phyloP scores from a whole-genome alignment of 371 early-diverging fungal species.

The Mortierella sp. region DNA sequence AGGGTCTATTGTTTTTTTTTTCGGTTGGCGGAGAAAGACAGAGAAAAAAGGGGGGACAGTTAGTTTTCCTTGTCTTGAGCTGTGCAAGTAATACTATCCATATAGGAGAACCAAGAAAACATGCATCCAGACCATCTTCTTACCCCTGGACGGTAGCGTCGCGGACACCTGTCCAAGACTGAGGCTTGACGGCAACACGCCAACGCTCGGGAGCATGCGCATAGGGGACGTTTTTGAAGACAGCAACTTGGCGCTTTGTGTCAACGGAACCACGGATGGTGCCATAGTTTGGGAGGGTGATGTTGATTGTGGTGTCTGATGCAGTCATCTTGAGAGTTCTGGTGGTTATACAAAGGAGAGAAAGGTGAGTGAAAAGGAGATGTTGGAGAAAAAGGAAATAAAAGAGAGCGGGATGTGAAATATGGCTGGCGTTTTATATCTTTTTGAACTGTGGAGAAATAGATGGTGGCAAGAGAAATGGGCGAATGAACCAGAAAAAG shows the following conservation, averaged over 20 bases:
- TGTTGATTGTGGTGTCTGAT: background rate
- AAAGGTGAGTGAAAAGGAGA: background rate
- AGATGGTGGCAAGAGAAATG: background rate
- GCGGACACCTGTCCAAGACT: slow-evolving; percentile 47
- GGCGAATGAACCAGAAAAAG: too few species aligned
- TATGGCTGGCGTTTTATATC: background rate
- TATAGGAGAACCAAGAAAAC: background rate
- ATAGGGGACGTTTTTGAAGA: slow-evolving; percentile 43
- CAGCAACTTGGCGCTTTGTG: slow-evolving; percentile 19
- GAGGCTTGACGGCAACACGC: slow-evolving; percentile 36
- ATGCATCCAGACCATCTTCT: background rate
- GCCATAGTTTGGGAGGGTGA: slow-evolving; percentile 34
- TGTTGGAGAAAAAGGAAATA: background rate
- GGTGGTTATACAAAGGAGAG: background rate
- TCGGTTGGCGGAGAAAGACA: background rate
- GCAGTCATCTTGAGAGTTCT: background rate
- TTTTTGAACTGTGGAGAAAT: background rate
- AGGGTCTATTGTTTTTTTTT: slow-evolving; percentile 5
- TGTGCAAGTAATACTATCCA: too few species aligned
- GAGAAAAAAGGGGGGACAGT: background rate
- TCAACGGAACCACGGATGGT: slow-evolving; percentile 28
- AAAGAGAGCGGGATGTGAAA: background rate
- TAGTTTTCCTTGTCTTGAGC: too few species aligned
- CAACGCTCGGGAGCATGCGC: slow-evolving; percentile 35
- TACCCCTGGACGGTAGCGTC: slow-evolving; percentile 51